Evolutionary conservation across 2,329 filamentous ascomycete species (phyloP).

Genomic region (Ophiosphaerella narmari): DNA sequence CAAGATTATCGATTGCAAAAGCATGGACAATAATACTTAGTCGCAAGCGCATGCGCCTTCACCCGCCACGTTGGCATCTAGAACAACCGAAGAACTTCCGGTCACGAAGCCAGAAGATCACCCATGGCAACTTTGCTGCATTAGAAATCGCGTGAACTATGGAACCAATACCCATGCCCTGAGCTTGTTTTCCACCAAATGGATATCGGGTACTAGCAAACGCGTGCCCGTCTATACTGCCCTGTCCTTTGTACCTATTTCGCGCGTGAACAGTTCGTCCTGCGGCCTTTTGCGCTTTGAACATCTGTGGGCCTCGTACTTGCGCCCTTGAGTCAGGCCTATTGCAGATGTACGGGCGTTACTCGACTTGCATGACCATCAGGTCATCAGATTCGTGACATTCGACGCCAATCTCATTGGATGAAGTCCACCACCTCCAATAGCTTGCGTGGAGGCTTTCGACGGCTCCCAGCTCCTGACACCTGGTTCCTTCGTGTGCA

Average conservation of each 20-base stretch:
- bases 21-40: slow-evolving; percentile 20
- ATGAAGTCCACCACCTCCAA: slow-evolving; percentile 10
- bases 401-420: slow-evolving; percentile 4
- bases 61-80: slow-evolving; percentile 11
- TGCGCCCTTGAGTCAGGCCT: not conserved
- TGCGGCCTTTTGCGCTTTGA: not conserved
- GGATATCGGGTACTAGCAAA: slow-evolving; percentile 8
- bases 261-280: slow-evolving; percentile 1
- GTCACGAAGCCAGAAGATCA: slow-evolving; percentile 26
- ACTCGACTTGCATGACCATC: slow-evolving; percentile 1
- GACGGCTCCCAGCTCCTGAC: no score
- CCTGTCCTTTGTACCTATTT: no score
- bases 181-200: slow-evolving; percentile 10
- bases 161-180: slow-evolving; percentile 4
- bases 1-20: slow-evolving; percentile 11
- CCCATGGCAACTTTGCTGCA: slow-evolving; percentile 18
- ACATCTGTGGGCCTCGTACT: not conserved
- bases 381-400: slow-evolving; percentile 1
- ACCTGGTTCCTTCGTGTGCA: no score
- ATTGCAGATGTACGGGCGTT: not conserved
- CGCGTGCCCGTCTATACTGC: slow-evolving; percentile 16
- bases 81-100: slow-evolving; percentile 39
- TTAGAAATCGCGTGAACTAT: slow-evolving; percentile 21
- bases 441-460: slow-evolving; percentile 1
- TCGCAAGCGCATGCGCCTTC: slow-evolving; percentile 5